phyloP scores from a whole-genome alignment of 768 basidiomycete genomes.

The Termitomyces sp. region DNA sequence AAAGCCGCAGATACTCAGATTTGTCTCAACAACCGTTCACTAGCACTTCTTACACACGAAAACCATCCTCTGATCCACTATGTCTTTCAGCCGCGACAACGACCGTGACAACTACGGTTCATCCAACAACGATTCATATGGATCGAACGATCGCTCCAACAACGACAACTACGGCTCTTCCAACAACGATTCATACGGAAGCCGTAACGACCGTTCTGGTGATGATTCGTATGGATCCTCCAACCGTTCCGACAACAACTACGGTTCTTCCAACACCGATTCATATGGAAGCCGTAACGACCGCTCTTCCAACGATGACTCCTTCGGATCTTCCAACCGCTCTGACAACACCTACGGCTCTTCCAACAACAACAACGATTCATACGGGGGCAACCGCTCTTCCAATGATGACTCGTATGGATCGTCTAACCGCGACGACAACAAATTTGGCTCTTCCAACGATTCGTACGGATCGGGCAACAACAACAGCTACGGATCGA shows the following conservation, averaged over 20 bases:
- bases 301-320: constrained; percentile 17
- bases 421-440: constrained; percentile 10
- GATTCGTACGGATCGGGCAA: constrained; percentile 10
- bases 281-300: constrained; percentile 5
- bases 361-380: constrained; percentile 23
- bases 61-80: not conserved
- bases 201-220: constrained; percentile 5
- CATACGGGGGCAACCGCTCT: constrained; percentile 11
- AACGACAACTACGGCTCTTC: constrained; percentile 25
- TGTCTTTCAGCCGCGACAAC: constrained; percentile 2
- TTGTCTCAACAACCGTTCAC: not conserved
- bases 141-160: constrained; percentile 12
- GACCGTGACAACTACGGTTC: constrained; percentile 23
- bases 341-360: constrained; percentile 23
- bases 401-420: constrained; percentile 5
- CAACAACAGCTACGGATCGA: not conserved
- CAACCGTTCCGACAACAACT: constrained; percentile 14
- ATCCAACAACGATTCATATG: constrained; percentile 22
- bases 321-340: constrained; percentile 18
- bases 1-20: not conserved
- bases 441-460: constrained; percentile 23
- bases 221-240: constrained; percentile 1
- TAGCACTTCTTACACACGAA: not conserved
- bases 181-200: constrained; percentile 20
- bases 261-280: constrained; percentile 26